Evolutionary conservation across 495 filamentous ascomycete species (phyloP), one percentile per base, ranked within the genome.

Genomic region (Neurospora sp.): DNA sequence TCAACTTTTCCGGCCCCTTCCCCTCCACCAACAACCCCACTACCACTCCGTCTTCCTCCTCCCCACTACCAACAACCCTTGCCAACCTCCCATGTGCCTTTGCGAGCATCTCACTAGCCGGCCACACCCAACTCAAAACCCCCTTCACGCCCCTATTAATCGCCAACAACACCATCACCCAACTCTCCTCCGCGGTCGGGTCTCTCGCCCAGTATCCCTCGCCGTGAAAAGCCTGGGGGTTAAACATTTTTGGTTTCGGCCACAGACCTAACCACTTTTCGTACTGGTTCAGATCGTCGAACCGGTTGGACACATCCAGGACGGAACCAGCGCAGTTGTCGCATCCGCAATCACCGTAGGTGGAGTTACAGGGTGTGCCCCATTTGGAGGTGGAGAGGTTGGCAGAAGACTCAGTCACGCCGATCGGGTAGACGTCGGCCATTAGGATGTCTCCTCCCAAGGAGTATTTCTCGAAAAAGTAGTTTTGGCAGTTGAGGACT

Each of bases 331-430:
- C 6, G 77, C 91, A 93, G 77, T 90, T 87, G 76, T 93, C 91
- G 79, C 91, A 93, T 39, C 90, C 91, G 77, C 91, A 92, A 79
- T 89, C 88, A 61, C 91, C 91, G 45, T 91, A 88, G 0, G 91
- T 92, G 0, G 80, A 68, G 74, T 92, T 93, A 77, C 89, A 92
- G 0, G 78, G 77, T 0, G 88, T 90, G 41, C 79, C 76, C 86
- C 87, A 84, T 41, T 84, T 86, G 18, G 84, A 86, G 20, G 74
- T 84, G 18, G 82, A 84, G 3, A 80, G 78, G 75, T 91, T 91
- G 1, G 53, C 14, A 16, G 53, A 61, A 9, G 12, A 16, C 2
- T 65, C 53, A 3, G 10, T 3, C 69, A 87, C 86, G 5, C 83
- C 88, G 72, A 92, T 85, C 0, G 91, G 90, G 76, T 93, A 93